A percentile compares a stretch with the other conserved stretches of the same genome.
Conservation (phyloP, 345 rosid genomes). For the Pelargonium nanum region DNA sequence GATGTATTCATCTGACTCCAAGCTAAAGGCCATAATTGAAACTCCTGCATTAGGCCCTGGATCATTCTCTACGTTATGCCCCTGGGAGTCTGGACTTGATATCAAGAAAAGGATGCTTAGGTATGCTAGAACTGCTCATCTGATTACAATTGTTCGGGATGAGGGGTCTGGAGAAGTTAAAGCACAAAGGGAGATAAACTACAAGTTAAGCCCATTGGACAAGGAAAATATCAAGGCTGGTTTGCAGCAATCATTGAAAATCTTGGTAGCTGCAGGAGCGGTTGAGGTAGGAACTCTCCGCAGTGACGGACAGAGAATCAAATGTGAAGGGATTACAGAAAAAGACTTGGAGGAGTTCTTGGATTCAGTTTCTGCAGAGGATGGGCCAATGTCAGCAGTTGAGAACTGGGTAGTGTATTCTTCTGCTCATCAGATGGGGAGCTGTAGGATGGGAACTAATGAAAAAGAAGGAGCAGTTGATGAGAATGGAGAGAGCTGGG, state of each 20-base stretch:
- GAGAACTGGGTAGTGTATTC: conserved; percentile 33
- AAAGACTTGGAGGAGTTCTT: conserved; percentile 41
- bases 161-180: conserved; percentile 31
- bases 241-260: conserved; percentile 46
- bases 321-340: conserved; percentile 33
- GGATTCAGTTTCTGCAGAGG: conserved; percentile 18
- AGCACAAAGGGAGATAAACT: conserved; percentile 26
- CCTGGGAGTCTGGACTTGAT: conserved; percentile 62
- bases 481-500: conserved; percentile 36
- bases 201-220: conserved; percentile 30
- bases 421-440: conserved; percentile 70
- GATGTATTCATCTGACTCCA: conserved; percentile 30
- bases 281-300: conserved; percentile 63
- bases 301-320: conserved; percentile 53
- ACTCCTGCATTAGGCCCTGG: conserved; percentile 55
- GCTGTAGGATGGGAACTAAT: conserved; percentile 57
- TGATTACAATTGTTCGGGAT: conserved; percentile 35
- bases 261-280: conserved; percentile 70
- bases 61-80: conserved; percentile 34
- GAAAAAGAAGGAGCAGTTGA: conserved; percentile 51
- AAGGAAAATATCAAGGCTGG: conserved; percentile 53
- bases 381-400: conserved; percentile 36
- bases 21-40: conserved; percentile 41
- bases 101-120: conserved; percentile 44
- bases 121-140: conserved; percentile 40